A percentile compares a stretch with the other conserved stretches of the same genome.
Evolutionary conservation across 768 basidiomycete genomes (phyloP).

Genomic region (Pulveroboletus sp.): DNA sequence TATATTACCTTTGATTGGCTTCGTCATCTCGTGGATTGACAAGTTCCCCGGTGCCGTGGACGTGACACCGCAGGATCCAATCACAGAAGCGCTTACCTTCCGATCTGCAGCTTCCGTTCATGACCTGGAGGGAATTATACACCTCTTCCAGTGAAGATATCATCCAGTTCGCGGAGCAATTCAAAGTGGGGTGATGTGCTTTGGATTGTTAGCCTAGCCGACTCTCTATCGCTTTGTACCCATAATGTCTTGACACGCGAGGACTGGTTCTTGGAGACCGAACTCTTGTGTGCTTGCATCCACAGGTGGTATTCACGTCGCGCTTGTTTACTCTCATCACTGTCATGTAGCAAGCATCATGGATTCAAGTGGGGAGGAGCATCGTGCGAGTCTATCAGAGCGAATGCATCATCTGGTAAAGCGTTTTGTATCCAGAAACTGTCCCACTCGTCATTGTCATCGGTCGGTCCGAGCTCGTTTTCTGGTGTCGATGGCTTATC

Average conservation of each 20-base stretch:
- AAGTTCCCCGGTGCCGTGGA: constrained; percentile 23
- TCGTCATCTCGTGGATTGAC: constrained; percentile 26
- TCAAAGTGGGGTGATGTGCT: constrained; percentile 23
- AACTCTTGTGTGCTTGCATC: background rate
- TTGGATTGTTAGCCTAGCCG: constrained; percentile 5
- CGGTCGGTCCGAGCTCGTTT: constrained; percentile 19
- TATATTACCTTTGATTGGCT: constrained; percentile 17
- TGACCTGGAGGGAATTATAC: constrained; percentile 21
- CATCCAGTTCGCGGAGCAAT: constrained; percentile 9
- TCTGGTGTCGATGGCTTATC: constrained; percentile 19
- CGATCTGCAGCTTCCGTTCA: constrained; percentile 20
- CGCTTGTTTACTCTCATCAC: constrained; percentile 7
- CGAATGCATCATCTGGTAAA: constrained; percentile 37
- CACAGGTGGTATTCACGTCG: background rate
- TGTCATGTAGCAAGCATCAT: constrained; percentile 6
- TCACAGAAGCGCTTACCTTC: constrained; percentile 32
- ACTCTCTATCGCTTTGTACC: background rate
- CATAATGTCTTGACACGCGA: background rate
- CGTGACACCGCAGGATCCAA: constrained; percentile 22
- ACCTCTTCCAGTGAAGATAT: constrained; percentile 3
- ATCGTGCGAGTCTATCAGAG: constrained; percentile 11
- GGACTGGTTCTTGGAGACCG: constrained; percentile 15
- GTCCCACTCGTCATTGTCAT: constrained; percentile 45
- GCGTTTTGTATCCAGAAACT: constrained; percentile 40
- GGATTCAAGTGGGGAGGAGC: constrained; percentile 6